Conservation (phyloP, 2,329 filamentous ascomycete genomes). For the Xylaria digitata region DNA sequence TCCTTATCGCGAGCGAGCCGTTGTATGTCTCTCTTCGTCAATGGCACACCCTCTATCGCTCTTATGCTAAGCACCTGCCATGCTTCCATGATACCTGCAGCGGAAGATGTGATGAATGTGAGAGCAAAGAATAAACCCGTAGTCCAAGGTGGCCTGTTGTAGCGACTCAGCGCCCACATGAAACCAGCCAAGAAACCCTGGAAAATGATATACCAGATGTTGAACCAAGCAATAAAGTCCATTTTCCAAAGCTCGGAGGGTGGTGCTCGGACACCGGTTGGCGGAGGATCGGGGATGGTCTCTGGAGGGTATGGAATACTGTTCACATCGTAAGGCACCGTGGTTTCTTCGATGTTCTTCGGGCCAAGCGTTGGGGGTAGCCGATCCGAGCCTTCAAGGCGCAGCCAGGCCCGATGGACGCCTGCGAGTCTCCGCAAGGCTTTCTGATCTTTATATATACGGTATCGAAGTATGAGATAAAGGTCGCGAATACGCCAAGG, state of each 20-base stretch:
- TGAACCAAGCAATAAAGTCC: slow-evolving; percentile 82
- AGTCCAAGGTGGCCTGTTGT: slow-evolving; percentile 79
- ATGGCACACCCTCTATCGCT: slow-evolving; percentile 74
- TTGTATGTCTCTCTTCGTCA: slow-evolving; percentile 66
- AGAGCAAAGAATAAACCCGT: slow-evolving; percentile 83
- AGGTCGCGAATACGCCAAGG: slow-evolving; percentile 87
- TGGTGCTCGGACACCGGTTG: slow-evolving; percentile 77
- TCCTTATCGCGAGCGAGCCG: slow-evolving; percentile 64
- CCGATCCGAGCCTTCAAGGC: slow-evolving; percentile 73
- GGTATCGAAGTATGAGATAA: slow-evolving; percentile 76
- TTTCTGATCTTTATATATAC: slow-evolving; percentile 62
- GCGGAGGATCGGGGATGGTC: slow-evolving; percentile 72
- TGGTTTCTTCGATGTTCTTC: slow-evolving; percentile 59
- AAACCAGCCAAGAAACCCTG: slow-evolving; percentile 78
- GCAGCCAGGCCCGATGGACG: slow-evolving; percentile 80
- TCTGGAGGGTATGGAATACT: slow-evolving; percentile 71
- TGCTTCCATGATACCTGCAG: slow-evolving; percentile 77
- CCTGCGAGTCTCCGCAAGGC: slow-evolving; percentile 77
- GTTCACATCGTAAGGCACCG: slow-evolving; percentile 53
- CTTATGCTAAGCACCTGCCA: slow-evolving; percentile 79
- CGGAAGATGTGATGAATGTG: slow-evolving; percentile 74
- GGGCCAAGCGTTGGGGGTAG: slow-evolving; percentile 67
- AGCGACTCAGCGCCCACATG: slow-evolving; percentile 85
- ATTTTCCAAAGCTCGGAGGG: slow-evolving; percentile 79
- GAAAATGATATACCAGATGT: slow-evolving; percentile 81